Evolutionary conservation across 305 asterid genomes (phyloP).

Genomic region (Fraxinus greggii): DNA sequence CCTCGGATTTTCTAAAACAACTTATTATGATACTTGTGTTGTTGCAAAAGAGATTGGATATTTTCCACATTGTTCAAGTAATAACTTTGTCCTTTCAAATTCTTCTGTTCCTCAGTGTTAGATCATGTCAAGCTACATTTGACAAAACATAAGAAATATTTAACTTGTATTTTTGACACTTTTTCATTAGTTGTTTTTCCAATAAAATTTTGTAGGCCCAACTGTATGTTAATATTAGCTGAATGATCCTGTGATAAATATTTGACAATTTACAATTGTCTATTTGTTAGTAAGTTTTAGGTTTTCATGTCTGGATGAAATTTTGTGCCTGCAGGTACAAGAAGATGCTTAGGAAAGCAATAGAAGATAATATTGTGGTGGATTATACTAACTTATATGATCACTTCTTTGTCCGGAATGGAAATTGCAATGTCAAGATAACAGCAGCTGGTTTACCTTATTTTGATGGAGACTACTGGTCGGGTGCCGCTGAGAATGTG

Average conservation of each 20-base stretch:
- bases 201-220: conserved; percentile 1
- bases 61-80: background rate
- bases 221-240: background rate
- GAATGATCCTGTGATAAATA: background rate
- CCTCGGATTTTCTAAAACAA: background rate
- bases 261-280: background rate
- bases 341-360: conserved; percentile 58
- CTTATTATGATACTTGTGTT: background rate
- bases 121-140: background rate
- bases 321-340: conserved; percentile 52
- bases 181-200: background rate
- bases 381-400: conserved; percentile 54
- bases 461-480: conserved; percentile 75
- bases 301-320: background rate
- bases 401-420: conserved; percentile 52
- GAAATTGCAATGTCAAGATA: conserved; percentile 47
- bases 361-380: conserved; percentile 56
- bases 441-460: conserved; percentile 71
- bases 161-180: background rate
- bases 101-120: background rate
- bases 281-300: background rate
- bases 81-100: background rate
- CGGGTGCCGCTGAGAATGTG: conserved; percentile 52
- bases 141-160: background rate
- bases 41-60: background rate